Evolutionary conservation across 2,329 filamentous ascomycete species (phyloP).

Genomic region (Claviceps fusiformis): DNA sequence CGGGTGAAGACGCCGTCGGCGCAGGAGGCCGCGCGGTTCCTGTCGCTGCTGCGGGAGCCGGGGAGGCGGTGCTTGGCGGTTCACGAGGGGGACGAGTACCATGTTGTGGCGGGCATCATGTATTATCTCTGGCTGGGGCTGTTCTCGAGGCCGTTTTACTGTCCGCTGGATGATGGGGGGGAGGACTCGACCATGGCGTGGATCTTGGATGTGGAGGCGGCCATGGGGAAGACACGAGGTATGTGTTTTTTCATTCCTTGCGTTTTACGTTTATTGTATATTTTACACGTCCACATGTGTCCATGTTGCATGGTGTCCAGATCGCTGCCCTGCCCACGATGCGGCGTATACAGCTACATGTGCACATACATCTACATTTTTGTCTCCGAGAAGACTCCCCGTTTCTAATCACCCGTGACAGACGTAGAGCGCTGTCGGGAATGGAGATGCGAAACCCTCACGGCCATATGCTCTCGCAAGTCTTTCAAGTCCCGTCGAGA

Average conservation of each 20-base stretch:
- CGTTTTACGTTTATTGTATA: not conserved
- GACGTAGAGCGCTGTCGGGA: conserved; percentile 21
- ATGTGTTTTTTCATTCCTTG: not conserved
- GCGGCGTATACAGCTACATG: no score
- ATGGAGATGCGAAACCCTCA: conserved; percentile 25
- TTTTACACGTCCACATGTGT: not conserved
- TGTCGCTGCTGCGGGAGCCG: conserved; percentile 21
- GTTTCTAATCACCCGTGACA: conserved; percentile 5
- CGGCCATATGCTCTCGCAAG: conserved; percentile 18
- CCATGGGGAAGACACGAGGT: conserved; percentile 18
- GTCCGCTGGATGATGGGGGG: conserved; percentile 20
- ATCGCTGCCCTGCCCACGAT: no score
- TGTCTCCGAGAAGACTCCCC: not conserved
- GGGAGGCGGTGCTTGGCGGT: conserved; percentile 18
- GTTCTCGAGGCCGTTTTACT: conserved; percentile 24
- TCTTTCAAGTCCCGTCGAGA: conserved; percentile 17
- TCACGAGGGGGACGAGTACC: conserved; percentile 21
- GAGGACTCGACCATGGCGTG: conserved; percentile 18
- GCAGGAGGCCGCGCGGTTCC: conserved; percentile 17
- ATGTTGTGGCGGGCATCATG: conserved; percentile 23
- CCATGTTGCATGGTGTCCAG: no score
- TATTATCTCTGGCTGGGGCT: conserved; percentile 23
- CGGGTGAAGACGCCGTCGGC: conserved; percentile 12
- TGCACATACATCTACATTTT: not conserved
- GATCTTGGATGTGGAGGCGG: conserved; percentile 20